A percentile compares a stretch with the other conserved stretches of the same genome.
Evolutionary conservation across 345 rosid genomes (phyloP).

Genomic region (Geranium brycei): DNA sequence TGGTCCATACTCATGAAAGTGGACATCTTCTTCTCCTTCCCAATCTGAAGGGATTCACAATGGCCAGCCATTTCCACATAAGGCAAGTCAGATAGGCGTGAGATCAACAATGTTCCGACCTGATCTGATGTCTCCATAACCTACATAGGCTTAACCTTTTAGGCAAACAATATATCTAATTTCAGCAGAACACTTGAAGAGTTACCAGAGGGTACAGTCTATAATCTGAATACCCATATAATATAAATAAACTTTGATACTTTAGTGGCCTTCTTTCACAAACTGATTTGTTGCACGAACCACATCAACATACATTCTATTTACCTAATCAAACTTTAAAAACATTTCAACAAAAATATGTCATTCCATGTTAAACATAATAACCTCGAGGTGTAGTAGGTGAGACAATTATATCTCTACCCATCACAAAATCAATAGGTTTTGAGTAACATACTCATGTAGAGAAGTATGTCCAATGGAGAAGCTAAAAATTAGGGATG

Average conservation of each 20-base stretch:
- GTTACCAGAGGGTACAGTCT: background rate
- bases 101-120: constrained; percentile 44
- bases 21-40: constrained; percentile 57
- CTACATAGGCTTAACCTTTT: constrained; percentile 14
- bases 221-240: too few relatives aligned
- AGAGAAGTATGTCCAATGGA: too few relatives aligned
- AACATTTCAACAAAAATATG: background rate
- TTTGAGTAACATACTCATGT: background rate
- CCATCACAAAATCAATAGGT: background rate
- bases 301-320: too few relatives aligned
- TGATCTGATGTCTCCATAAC: constrained; percentile 43
- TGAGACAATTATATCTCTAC: background rate
- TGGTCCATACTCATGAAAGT: constrained; percentile 27
- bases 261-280: too few relatives aligned
- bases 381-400: background rate
- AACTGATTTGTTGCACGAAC: too few relatives aligned
- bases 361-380: too few relatives aligned
- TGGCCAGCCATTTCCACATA: constrained; percentile 60
- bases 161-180: background rate
- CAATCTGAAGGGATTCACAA: constrained; percentile 54
- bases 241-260: too few relatives aligned
- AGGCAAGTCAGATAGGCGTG: constrained; percentile 43
- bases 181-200: background rate
- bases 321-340: too few relatives aligned
- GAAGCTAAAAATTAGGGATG: too few relatives aligned